Base-by-base conservation (phyloP, 352 stramenopile species). In the Phytophthora tubulina region DNA sequence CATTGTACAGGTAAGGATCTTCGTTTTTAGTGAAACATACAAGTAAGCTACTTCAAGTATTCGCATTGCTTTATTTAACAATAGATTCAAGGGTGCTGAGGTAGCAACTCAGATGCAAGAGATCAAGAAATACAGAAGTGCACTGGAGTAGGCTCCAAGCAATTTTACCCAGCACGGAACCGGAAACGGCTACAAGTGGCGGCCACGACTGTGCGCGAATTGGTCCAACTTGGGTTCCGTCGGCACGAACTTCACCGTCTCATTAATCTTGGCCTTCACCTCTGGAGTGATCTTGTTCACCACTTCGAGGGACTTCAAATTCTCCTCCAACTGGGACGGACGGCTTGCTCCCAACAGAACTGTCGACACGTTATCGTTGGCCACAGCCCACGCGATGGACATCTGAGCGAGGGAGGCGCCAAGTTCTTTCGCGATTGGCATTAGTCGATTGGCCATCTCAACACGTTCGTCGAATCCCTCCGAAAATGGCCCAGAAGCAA, bases 341-440 rank as follows among this genome's bases (percentile, higher is more conserved):
- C 72, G 82, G 39, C 60, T 86, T 30, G 79, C 78, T 9, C 79
- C 79, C 31, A 81, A 39, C 11, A 86, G 38, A 14, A 86, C 71
- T 14, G 70, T 81, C 32, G 60, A 78, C 21, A 87, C 78, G 46
- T 86, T 80, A 9, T 55, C 15, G 54, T 86, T 82, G 14, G 75
- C 65, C n/a, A 77, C 48, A 38, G 55, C 79, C 79, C 79, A 86
- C 36, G 78, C 79, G 36, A 86, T 63, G 6, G 79, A 58, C 33
- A 86, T 71, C 45, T 86, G 75, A 30, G 13, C 44, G 17, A 50
- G 44, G 6, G 44, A 27, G 17, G 14, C 32, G 66, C 60, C 35
- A 67, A 69, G 27, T 14, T 72, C 13, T 30, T 38, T 31, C 5
- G 49, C 49, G 14, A 56, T 56, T 14, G 49, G 32, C 49, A 21